Percentiles rank a stretch among this genome's conserved stretches.
Conservation (phyloP, 495 filamentous ascomycete genomes). For the Tuber melanosporum region DNA sequence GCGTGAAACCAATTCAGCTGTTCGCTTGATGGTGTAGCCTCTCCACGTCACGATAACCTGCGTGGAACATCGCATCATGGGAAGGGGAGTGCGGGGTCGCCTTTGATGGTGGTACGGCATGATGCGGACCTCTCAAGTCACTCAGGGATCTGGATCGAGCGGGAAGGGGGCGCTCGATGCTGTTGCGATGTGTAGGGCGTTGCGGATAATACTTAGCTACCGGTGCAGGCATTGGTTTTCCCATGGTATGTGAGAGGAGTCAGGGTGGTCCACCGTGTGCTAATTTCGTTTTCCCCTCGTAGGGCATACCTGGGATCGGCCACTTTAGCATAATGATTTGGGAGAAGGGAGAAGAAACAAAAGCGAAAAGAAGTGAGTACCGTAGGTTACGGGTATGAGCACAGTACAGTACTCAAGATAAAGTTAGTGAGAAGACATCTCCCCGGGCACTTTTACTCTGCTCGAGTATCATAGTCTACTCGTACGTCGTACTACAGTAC, state of each 20-base stretch:
- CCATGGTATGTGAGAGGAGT: background rate
- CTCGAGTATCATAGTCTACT: no score
- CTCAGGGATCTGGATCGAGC: background rate
- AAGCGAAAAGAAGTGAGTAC: no score
- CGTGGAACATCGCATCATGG: background rate
- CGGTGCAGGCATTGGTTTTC: background rate
- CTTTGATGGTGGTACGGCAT: background rate
- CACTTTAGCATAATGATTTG: background rate
- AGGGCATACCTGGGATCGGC: background rate
- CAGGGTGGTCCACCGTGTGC: background rate
- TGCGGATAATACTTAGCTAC: background rate
- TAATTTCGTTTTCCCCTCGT: background rate
- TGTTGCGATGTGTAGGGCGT: background rate
- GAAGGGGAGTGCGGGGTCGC: background rate
- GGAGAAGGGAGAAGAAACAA: background rate
- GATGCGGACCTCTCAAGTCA: background rate
- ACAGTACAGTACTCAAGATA: background rate
- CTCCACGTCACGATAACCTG: background rate
- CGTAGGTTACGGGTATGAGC: background rate
- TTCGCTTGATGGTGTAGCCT: background rate
- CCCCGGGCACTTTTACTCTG: background rate
- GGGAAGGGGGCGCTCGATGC: background rate
- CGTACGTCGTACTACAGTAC: no score
- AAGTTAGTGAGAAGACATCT: background rate
- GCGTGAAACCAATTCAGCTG: background rate